Conservation (phyloP, 495 filamentous ascomycete genomes). For the Aspergillus saccharolyticus region DNA sequence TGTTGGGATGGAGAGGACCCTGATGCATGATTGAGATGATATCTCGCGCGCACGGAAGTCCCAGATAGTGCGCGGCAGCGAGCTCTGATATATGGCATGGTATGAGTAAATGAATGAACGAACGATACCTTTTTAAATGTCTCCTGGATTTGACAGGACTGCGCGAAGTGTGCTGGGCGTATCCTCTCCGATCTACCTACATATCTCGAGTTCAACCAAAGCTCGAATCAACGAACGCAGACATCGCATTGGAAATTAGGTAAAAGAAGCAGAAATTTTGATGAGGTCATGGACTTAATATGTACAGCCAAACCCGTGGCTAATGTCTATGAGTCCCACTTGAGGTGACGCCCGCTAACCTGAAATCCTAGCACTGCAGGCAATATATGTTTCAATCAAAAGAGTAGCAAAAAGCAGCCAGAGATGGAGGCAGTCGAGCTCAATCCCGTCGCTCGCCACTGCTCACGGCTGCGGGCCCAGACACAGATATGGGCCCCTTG, state of each 20-base stretch:
- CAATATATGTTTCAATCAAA: background rate
- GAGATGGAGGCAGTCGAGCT: background rate
- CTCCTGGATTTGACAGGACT: too few species aligned
- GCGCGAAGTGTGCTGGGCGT: too few species aligned
- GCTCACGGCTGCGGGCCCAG: background rate
- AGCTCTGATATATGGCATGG: slow-evolving; percentile 18
- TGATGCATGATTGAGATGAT: background rate
- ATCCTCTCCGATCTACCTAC: too few species aligned
- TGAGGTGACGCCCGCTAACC: background rate
- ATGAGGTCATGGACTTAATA: background rate
- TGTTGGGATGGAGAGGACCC: background rate
- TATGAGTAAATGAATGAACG: slow-evolving; percentile 40
- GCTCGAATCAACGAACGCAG: too few species aligned
- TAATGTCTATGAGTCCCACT: background rate
- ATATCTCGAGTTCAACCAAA: too few species aligned
- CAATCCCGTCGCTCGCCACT: background rate
- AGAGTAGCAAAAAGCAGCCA: background rate
- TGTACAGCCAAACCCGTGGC: background rate
- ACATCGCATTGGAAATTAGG: too few species aligned
- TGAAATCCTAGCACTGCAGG: background rate
- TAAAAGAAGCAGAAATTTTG: too few species aligned
- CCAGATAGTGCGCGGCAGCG: background rate
- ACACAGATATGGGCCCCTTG: slow-evolving; percentile 10
- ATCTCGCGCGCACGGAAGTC: background rate
- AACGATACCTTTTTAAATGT: slow-evolving; percentile 9